Evolutionary conservation across 2,329 filamentous ascomycete genomes (phyloP), one percentile per base, ranked within the genome.

Genomic region (Thielaviopsis cerberus): DNA sequence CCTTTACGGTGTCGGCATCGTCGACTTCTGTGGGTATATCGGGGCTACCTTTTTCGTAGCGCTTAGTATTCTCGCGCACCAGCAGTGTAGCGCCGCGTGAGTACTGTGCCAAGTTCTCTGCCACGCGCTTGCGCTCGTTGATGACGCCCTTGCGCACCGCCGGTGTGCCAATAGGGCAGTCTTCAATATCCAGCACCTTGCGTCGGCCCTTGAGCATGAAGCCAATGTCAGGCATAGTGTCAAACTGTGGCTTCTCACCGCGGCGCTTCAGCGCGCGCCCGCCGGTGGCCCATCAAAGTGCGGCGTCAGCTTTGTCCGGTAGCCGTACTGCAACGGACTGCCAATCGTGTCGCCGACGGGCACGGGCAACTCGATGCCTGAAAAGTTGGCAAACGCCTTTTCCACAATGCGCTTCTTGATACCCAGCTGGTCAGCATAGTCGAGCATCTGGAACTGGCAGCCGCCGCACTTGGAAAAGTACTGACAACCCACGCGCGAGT

Each of bases 381-480:
- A 94, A 71, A 97, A 98, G 73, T 95, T 91, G 62, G 75, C 77
- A 73, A 86, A 98, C 7, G 92, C 92, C 67, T 92, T 94, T 66
- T 94, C 87, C 52, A 98, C 83, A 61, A 97, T 85, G 60, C 79
- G 77, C 67, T 79, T 82, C 74, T 98, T 98, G 70, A 91, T 84
- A 51, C 75, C 76, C 26, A 98, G 79, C 69, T 98, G 92, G 65
- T 89, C 85, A 27, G 78, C 71, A 69, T 97, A 97, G 57, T 88
- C 81, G 62, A 98, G 79, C 88, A 97, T 96, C 73, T 98, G 92
- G 69, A 97, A 90, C 71, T 98, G 92, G 68, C 92, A 98, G 30
- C 92, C 92, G 10, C 85, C 87, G 70, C 92, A 98, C 57, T 76
- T 78, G 48, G 81, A 74, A 67, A 98, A 98, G 74, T 98, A 97